phyloP scores from a whole-genome alignment of 768 basidiomycete genomes.

The Xanthoconium stramineum region DNA sequence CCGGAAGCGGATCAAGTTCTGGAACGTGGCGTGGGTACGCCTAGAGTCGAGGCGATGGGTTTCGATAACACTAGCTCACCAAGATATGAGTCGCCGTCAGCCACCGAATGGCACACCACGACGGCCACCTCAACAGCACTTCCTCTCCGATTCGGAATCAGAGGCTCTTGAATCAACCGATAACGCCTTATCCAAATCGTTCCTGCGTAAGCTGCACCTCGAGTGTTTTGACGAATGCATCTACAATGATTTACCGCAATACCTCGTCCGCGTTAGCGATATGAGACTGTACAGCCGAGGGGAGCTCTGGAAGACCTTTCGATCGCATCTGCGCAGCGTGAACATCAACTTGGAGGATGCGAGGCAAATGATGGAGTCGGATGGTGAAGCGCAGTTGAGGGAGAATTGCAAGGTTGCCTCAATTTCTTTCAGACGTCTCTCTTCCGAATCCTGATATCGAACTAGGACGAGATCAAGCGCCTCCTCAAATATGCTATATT shows the following conservation, averaged over 20 bases:
- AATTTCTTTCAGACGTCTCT: neutral
- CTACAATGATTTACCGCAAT: constrained; percentile 15
- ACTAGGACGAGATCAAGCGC: constrained; percentile 1
- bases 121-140: neutral
- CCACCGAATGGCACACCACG: neutral
- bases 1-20: too few species aligned
- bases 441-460: neutral
- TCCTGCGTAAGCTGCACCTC: neutral
- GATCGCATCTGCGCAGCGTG: neutral
- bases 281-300: constrained; percentile 8
- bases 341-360: neutral
- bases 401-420: constrained; percentile 1
- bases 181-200: neutral
- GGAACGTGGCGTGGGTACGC: too few species aligned
- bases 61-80: neutral
- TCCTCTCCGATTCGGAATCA: neutral
- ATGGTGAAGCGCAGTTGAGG: neutral
- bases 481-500: constrained; percentile 15
- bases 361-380: neutral
- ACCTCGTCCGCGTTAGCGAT: constrained; percentile 12
- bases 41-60: too few species aligned
- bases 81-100: neutral
- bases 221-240: constrained; percentile 4
- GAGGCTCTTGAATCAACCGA: neutral
- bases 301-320: constrained; percentile 8